Evolutionary conservation across 805 yeast species (phyloP), one percentile per base, ranked within the genome.

Genomic region (Yamadazyma philogaea): DNA sequence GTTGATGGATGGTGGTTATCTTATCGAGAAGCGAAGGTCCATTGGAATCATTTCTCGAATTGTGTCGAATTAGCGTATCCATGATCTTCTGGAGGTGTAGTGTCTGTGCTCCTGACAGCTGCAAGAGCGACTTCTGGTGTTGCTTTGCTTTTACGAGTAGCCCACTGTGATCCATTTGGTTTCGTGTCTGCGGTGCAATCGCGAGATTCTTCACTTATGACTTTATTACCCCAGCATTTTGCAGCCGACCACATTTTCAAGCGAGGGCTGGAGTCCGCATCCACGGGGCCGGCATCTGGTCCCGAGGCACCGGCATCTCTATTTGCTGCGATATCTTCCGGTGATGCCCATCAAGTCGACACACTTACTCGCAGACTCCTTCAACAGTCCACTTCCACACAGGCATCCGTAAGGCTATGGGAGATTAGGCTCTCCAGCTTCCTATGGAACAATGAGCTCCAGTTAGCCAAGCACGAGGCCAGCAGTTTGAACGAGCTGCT

Each of bases 1-100:
- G 50, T 33, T 66, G 64, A 37, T 67, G 72, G 6, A 70, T 64
- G 7, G 74, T 68, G 12, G 70, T 57, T 28, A 68, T 66, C 48
- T 68, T 69, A 35, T 63, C 70, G 5, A 66, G 38, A 6, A 59
- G 47, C 8, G 50, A 39, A 2, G 54, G 42, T 4, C 49, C 48
- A 30, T 49, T 47, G 6, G 32, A 33, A 8, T 41, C 42, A 37
- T 51, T 49, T 12, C 37, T 35, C 8, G 70, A 65, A 39, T 68
- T 65, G 26, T 53, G 44, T 17, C 48, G 41, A 10, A 64, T 43
- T 3, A 67, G 26, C 3, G 61, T 46, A 7, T 49, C 44, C 8
- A 68, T 37, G 6, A 63, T 46, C 11, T 43, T 42, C 11, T 47
- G 44, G 14, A 69, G 45, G 36, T 63, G 68, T 19, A 51, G 52